Conservation (phyloP, 2,329 filamentous ascomycete genomes). For the Pseudogymnoascus sp. region DNA sequence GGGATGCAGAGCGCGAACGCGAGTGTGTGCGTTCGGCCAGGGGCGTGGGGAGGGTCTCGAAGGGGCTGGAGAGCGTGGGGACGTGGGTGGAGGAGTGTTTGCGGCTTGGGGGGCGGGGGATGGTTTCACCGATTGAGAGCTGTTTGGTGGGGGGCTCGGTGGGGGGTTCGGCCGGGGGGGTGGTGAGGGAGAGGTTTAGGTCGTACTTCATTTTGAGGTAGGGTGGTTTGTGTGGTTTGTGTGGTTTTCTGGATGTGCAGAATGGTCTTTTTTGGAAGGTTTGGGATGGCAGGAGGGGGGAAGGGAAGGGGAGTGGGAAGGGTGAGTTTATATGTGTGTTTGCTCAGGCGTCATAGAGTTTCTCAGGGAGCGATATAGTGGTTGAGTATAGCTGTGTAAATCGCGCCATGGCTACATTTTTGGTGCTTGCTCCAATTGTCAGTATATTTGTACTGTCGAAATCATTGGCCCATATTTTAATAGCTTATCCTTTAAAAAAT, state of each 20-base stretch:
- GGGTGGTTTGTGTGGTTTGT: too few relatives aligned
- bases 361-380: background rate
- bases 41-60: background rate
- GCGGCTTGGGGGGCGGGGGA: background rate
- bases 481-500: background rate
- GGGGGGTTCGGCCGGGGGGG: too few relatives aligned
- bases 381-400: background rate
- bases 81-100: background rate
- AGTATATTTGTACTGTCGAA: background rate
- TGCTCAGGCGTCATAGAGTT: background rate
- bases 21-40: background rate
- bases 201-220: conserved; percentile 2
- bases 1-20: too few relatives aligned
- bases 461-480: background rate
- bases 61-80: background rate
- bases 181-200: background rate
- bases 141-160: background rate
- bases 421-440: background rate
- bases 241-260: background rate
- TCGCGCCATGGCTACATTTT: background rate
- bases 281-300: too few relatives aligned
- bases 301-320: background rate
- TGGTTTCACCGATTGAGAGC: background rate
- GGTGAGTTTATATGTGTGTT: background rate
- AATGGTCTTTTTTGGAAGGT: too few relatives aligned